phyloP scores from a whole-genome alignment of 257 asterid species.

The Forsythia viridissima region DNA sequence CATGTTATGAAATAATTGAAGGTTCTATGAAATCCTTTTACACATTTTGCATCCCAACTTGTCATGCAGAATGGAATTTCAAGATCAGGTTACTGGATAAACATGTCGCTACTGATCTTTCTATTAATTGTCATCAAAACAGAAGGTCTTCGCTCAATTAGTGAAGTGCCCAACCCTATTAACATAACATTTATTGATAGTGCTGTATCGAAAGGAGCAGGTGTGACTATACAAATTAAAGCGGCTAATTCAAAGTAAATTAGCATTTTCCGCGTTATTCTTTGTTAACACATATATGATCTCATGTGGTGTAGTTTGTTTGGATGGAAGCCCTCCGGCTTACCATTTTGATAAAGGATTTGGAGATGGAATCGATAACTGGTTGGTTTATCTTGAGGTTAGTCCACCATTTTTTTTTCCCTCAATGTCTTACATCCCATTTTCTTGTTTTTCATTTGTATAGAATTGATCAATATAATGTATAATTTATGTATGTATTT shows the following conservation, averaged over 20 bases:
- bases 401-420: background rate
- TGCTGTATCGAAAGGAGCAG: constrained; percentile 12
- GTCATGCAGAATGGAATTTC: background rate
- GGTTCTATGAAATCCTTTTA: background rate
- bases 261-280: background rate
- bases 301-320: constrained; percentile 11
- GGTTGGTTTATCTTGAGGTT: constrained; percentile 17
- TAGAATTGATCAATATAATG: too few species aligned
- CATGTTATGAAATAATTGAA: too few species aligned
- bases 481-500: background rate
- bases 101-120: background rate
- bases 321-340: constrained; percentile 25
- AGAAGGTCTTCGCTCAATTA: background rate
- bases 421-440: background rate
- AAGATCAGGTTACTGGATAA: background rate
- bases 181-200: constrained; percentile 3
- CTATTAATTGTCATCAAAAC: background rate
- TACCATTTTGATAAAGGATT: constrained; percentile 13
- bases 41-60: background rate
- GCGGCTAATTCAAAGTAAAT: background rate
- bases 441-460: background rate
- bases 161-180: background rate
- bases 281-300: background rate
- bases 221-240: background rate
- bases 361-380: background rate